phyloP scores from a whole-genome alignment of 1,284 basidiomycete genomes.

The Puccinia coronata region DNA sequence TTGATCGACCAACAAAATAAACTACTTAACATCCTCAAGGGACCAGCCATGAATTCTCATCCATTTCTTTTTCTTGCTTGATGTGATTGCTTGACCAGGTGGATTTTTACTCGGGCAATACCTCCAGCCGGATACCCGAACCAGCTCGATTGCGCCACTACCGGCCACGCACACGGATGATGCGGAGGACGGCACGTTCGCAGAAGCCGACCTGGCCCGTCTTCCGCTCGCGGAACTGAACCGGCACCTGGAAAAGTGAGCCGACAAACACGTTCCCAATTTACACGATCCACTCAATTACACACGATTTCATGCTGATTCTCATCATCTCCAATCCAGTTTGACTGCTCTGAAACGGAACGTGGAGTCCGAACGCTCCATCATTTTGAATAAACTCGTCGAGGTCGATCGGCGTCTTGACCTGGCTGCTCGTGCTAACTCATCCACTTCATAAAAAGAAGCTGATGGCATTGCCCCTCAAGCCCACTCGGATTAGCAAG shows the following conservation, averaged over 20 bases:
- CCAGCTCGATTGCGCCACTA: constrained; percentile 3
- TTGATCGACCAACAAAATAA: neutral
- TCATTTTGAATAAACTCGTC: constrained; percentile 41
- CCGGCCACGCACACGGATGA: neutral
- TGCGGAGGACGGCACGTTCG: constrained; percentile 4
- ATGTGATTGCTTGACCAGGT: constrained; percentile 1
- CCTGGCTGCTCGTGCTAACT: neutral
- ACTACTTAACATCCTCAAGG: neutral
- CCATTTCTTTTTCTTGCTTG: neutral
- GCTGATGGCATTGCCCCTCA: too few species aligned
- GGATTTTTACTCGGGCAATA: constrained; percentile 47
- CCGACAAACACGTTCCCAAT: neutral
- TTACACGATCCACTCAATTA: neutral
- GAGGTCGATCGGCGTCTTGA: constrained; percentile 39
- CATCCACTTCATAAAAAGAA: constrained; percentile 9
- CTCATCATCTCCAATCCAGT: neutral
- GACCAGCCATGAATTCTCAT: neutral
- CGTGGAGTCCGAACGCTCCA: constrained; percentile 41
- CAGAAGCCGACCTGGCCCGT: constrained; percentile 2
- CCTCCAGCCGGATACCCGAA: constrained; percentile 33
- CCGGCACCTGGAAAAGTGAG: constrained; percentile 33
- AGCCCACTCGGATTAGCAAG: too few species aligned
- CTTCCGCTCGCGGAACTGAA: constrained; percentile 30
- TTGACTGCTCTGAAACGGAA: constrained; percentile 35
- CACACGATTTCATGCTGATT: neutral